A percentile compares a stretch with the other conserved stretches of the same genome.
These are phyloP conservation scores for Botrytis deweyae DNA, from an alignment of 2,329 filamentous ascomycete species.

Conservation along the genomic window DNA sequence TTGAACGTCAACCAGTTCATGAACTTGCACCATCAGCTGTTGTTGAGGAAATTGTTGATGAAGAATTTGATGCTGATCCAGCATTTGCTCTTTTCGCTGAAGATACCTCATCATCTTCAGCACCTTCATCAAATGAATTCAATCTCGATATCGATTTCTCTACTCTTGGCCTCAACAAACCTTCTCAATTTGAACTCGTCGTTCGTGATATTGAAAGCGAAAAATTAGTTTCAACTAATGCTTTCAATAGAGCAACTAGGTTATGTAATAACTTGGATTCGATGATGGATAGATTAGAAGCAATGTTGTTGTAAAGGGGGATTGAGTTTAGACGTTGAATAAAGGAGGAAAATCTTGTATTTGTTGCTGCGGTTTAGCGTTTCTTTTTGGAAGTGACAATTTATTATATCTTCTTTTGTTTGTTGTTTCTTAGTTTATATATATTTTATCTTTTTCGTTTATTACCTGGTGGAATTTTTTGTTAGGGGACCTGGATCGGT, in stretches of 20 bases:
- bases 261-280: conserved; percentile 35
- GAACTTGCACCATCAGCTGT: conserved; percentile 23
- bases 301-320: conserved; percentile 29
- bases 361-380: conserved; percentile 32
- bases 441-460: conserved; percentile 12
- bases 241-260: conserved; percentile 31
- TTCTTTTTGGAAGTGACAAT: conserved; percentile 18
- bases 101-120: conserved; percentile 30
- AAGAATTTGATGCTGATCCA: conserved; percentile 62
- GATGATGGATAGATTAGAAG: conserved; percentile 32
- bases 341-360: conserved; percentile 19
- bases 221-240: conserved; percentile 38
- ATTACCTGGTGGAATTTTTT: not conserved
- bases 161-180: conserved; percentile 63
- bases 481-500: not conserved
- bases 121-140: conserved; percentile 38
- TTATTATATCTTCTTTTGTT: not conserved
- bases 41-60: conserved; percentile 44
- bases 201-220: conserved; percentile 52
- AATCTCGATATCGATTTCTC: conserved; percentile 48
- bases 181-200: conserved; percentile 62
- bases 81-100: conserved; percentile 60
- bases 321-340: not conserved
- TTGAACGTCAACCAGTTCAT: conserved; percentile 44
- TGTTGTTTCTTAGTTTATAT: conserved; percentile 6